phyloP scores from a whole-genome alignment of 2,329 filamentous ascomycete species.

The Leptographium radiaticola region DNA sequence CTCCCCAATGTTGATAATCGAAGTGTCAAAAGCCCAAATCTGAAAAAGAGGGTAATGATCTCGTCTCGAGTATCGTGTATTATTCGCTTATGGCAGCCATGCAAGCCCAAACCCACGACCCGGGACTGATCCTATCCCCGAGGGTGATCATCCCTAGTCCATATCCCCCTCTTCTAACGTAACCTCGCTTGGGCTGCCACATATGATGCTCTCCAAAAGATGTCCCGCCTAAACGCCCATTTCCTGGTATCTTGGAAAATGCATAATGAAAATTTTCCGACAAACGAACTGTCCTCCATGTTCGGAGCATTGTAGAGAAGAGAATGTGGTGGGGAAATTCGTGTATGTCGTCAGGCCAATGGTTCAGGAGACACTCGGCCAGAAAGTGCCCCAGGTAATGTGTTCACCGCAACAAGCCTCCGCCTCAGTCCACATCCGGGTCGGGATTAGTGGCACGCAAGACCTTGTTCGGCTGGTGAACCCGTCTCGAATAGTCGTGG shows the following conservation, averaged over 20 bases:
- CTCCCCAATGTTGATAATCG: too few relatives aligned
- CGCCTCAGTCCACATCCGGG: slow-evolving; percentile 19
- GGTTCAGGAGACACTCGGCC: background rate
- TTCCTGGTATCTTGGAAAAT: slow-evolving; percentile 27
- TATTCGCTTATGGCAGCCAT: too few relatives aligned
- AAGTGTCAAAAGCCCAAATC: too few relatives aligned
- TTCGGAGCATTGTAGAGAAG: background rate
- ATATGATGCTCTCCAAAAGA: background rate
- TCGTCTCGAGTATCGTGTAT: too few relatives aligned
- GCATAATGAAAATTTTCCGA: slow-evolving; percentile 8
- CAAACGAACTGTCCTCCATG: slow-evolving; percentile 1
- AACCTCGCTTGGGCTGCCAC: background rate
- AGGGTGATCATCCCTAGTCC: too few relatives aligned
- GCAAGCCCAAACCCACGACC: too few relatives aligned
- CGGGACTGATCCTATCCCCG: too few relatives aligned
- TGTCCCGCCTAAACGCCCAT: slow-evolving; percentile 20
- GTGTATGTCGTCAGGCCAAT: slow-evolving; percentile 1
- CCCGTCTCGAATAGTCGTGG: slow-evolving; percentile 50
- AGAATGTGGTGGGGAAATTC: background rate
- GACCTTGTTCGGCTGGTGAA: slow-evolving; percentile 38
- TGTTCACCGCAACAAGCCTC: background rate
- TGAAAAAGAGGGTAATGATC: too few relatives aligned
- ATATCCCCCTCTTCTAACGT: background rate
- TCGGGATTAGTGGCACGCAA: slow-evolving; percentile 53
- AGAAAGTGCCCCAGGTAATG: background rate